Evolutionary conservation across 441 rosid genomes (phyloP), one percentile per base, ranked within the genome.

Genomic region (Corymbia citriodora): DNA sequence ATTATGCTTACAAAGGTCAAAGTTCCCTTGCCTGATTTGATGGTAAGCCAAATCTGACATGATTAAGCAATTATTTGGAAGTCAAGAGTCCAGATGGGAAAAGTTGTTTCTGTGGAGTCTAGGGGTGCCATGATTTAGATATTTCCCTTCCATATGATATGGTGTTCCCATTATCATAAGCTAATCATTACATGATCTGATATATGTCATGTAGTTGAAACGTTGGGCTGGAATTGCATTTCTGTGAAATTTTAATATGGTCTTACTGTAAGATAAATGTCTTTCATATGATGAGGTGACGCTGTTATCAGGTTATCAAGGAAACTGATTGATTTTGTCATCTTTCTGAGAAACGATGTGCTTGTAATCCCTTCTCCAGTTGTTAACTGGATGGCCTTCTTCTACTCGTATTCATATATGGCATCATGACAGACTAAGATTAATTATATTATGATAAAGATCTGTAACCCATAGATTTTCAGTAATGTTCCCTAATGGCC

Each of bases 1-100:
- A 98, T 98, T 88, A 97, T 98, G 99, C 99, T 98, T 95, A 96
- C 99, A 90, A 96, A 98, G 93, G 99, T 98, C 93, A 98, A 96
- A 93, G 96, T 96, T 88, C 99, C 99, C 16, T 92, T 96, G 92
- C 95, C 93, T 52, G 99, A 97, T 57, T 93, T 98, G 92, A 96
- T 94, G 98, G 99, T 98, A 95, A 94, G 94, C 90, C 88, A 52
- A 87, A 45, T 79, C 85, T 79, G 27, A 45, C n/a, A 40, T 45
- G 45, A 79, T 45, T 23, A 79, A 45, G 52, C n/a, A 79, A 23
- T 79, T 45, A 79, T 79, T 45, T 79, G 85, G 85, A 45, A 79
- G 85, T 79, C 53, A 45, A 45, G 52, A 79, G 52, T 8, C 52
- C 13, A n/a, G 85, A 45, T 79, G 85, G 29, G 52, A 79, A 79